Evolutionary conservation across 129 eudicot species (phyloP), one percentile per base, ranked within the genome.

Genomic region (Chrysanthemum makinoi): DNA sequence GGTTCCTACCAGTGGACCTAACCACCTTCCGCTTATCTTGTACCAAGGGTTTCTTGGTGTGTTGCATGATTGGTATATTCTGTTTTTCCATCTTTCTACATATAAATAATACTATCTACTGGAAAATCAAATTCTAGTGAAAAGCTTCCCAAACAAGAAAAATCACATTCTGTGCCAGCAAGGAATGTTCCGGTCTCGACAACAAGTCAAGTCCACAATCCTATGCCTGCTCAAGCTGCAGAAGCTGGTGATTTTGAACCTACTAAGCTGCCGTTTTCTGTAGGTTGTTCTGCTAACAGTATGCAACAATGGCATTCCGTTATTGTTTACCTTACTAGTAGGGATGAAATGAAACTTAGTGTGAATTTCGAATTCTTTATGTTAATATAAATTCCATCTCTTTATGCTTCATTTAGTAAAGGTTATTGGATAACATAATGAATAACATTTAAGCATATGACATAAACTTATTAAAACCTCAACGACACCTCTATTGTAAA

Each of bases 41-140:
- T 97, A 95, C 82, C 83, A 97, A 66, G 99, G 99, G 50, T 88
- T 90, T 82, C 81, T 86, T 74, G 99, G 99, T 48, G 89, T 83
- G 15, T 66, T 95, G 75, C 99, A 95, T 84, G 96, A 95, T 81
- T 95, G 99, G 99, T 95, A 95, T 57, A 8, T 47, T 63, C 57
- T 50, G 13, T 51, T 43, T 43, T 18, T 53, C 67, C 13, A 8
- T 71, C 22, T 3, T 18, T 43, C 13, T 58, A 26, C 12, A 3
- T 26, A 67, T 58, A 33, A 33, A 33, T 33, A 33, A 33, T 0
- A 4, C 43, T 17, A 44, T 2, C 92, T 5, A 74, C 80, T 1
- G 95, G 83, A 28, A 93, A 79, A 63, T 72, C 87, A 8, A 63
- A 57, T 16, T 89, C 95, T 15, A 67, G 63, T 19, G 86, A 78